Evolutionary conservation across 2,329 filamentous ascomycete genomes (phyloP).

Genomic region (Penicillium olsonii): DNA sequence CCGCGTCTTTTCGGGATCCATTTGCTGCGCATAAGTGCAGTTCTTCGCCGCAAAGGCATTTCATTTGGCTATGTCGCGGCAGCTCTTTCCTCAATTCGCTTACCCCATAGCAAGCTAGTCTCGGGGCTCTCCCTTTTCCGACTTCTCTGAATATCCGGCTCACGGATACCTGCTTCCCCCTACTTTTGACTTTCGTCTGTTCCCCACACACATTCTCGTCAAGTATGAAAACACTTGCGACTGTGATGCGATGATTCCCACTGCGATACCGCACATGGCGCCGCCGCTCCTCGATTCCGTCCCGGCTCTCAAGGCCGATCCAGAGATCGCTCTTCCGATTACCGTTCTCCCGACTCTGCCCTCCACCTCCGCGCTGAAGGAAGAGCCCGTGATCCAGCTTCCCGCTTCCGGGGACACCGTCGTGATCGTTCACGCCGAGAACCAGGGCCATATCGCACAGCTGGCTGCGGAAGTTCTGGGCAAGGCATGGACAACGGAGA

Average conservation of each 20-base stretch:
- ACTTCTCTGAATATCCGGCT: conserved; percentile 2
- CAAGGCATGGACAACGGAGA: conserved; percentile 65
- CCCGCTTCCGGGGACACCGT: conserved; percentile 38
- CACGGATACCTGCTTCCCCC: neutral
- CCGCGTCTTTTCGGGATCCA: conserved; percentile 22
- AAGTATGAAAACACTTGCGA: conserved; percentile 29
- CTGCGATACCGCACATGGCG: conserved; percentile 35
- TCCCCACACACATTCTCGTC: neutral
- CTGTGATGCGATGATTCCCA: conserved; percentile 38
- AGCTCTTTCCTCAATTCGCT: neutral
- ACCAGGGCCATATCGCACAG: conserved; percentile 72
- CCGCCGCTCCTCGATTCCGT: conserved; percentile 31
- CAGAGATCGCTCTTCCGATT: conserved; percentile 12
- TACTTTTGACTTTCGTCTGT: neutral
- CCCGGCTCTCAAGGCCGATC: conserved; percentile 22
- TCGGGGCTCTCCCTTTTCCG: neutral
- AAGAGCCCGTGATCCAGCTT: neutral
- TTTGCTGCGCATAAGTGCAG: conserved; percentile 9
- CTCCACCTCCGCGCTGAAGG: neutral
- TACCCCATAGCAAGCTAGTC: conserved; percentile 9
- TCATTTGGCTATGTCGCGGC: neutral
- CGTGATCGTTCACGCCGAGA: conserved; percentile 68
- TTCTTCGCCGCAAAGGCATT: conserved; percentile 17
- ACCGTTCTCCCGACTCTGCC: conserved; percentile 7
- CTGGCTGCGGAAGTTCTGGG: conserved; percentile 78